Evolutionary conservation across 2,329 filamentous ascomycete species (phyloP), one percentile per base, ranked within the genome.

Genomic region (Tolypocladium ovalisporum): DNA sequence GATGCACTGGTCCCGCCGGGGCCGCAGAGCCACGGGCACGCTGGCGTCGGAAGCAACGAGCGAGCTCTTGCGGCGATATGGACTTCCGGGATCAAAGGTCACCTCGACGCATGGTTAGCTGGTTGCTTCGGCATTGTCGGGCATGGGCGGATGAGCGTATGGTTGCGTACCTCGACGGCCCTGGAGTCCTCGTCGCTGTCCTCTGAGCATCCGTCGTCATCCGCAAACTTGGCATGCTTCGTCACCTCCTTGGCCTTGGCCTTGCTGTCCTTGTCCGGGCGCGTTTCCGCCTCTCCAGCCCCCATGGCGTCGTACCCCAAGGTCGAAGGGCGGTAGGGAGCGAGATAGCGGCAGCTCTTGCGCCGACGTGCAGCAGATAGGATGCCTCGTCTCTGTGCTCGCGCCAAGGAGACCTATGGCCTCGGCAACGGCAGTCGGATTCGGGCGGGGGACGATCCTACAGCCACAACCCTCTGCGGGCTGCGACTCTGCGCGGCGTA

Each of bases 21-120:
- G 62, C 56, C 39, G 61, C 39, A 57, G 60, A 53, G 60, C 64
- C 39, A 73, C 62, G 6, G 75, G 74, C 9, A 66, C 61, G 19
- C 71, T 64, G 3, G 73, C 65, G 35, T 86, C 82, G 54, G 73
- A 73, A 5, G 76, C 68, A 15, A 86, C 80, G 54, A 88, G 75
- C 15, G 84, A 87, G 65, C 83, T 86, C 72, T 87, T 88, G 58
- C 85, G 79, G 27, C 85, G 80, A 64, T 86, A 84, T 0, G 78
- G 76, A 62, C 81, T 85, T 42, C 77, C 71, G 1, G 80, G 72
- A 60, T 87, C 84, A 64, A 88, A 87, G 27, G 82, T 77, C 54
- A 87, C 83, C 82, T 83, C 57, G 44, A 47, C 22, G 34, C n/a
- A 22, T 13, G 10, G 56, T 57, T 2, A 54, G 40, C 24, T 12